Base-by-base conservation (phyloP, 345 rosid species). In the Conringia planisiliqua region DNA sequence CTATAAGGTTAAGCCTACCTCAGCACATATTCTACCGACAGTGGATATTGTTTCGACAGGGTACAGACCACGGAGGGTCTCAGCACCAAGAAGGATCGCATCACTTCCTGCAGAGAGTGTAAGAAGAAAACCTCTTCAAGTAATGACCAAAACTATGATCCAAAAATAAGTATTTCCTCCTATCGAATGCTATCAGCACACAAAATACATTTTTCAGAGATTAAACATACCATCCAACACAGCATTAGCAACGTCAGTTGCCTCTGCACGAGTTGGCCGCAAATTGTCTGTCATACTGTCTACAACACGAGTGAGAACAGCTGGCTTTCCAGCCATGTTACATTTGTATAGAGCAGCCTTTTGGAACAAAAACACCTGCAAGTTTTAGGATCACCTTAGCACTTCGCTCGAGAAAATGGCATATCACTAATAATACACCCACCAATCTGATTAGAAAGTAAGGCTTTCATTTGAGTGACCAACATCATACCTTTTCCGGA, bases 241-340 rank as follows among this genome's bases (percentile, higher is more conserved):
- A 71, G 98, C 98, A 84, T 94, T 94, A 47, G 98, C 98, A 76
- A 94, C 98, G 84, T 94, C 97, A 76, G 98, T 94, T 67, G 98
- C 97, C 78, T 94, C 97, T 12, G 98, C 98, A 81, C 97, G 97
- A 75, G 97, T 91, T 76, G 96, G 98, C 58, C 97, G 82, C 75
- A 94, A 82, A 80, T 94, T 94, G 82, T 83, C 91, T 40, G 97
- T 94, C 98, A 94, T 94, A 81, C 96, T 91, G 85, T 93, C 97
- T 64, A 93, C 98, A 70, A 93, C 97, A 78, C 98, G 98, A 63
- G 98, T 93, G 64, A 88, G 85, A 56, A 93, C 97, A 1, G 98
- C 96, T 69, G 98, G 96, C 86, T 93, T 91, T 70, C 98, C 98
- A 62, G 90, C 89, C 98, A 93, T 93, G 86, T 89, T 93, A 79